A percentile compares a stretch with the other conserved stretches of the same genome.
Evolutionary conservation across 306 rosid species (phyloP).

Genomic region (Alnus glutinosa): DNA sequence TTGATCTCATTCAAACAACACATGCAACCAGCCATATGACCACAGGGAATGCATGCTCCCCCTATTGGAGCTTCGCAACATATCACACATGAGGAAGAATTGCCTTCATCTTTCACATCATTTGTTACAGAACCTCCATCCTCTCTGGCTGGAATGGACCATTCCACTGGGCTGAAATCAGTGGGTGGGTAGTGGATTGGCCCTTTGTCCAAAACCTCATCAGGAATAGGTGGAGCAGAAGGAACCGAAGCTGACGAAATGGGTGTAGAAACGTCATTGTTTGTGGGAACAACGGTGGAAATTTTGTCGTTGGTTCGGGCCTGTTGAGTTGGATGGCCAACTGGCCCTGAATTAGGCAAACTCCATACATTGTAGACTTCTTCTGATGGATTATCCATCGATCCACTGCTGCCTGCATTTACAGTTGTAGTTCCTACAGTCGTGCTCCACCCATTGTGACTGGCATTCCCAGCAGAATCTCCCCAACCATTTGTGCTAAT

Average conservation of each 20-base stretch:
- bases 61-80: slow-evolving; percentile 25
- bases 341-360: background rate
- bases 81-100: slow-evolving; percentile 26
- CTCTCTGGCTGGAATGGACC: slow-evolving; percentile 1
- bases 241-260: slow-evolving; percentile 13
- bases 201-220: slow-evolving; percentile 23
- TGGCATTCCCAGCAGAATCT: slow-evolving; percentile 18
- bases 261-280: background rate
- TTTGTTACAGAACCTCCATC: slow-evolving; percentile 13
- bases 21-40: slow-evolving; percentile 38
- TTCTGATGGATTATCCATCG: slow-evolving; percentile 24
- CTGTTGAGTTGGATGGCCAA: slow-evolving; percentile 4
- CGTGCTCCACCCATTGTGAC: slow-evolving; percentile 12
- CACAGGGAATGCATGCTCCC: slow-evolving; percentile 30
- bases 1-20: slow-evolving; percentile 29
- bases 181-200: slow-evolving; percentile 26
- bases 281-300: background rate
- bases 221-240: slow-evolving; percentile 30
- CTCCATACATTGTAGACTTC: slow-evolving; percentile 16
- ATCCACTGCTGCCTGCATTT: slow-evolving; percentile 7
- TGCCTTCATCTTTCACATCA: slow-evolving; percentile 5
- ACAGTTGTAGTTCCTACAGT: slow-evolving; percentile 11
- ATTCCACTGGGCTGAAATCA: slow-evolving; percentile 1
- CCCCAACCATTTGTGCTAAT: slow-evolving; percentile 28
- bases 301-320: background rate